phyloP scores from a whole-genome alignment of 257 asterid species.

The Solanum paucissectum region DNA sequence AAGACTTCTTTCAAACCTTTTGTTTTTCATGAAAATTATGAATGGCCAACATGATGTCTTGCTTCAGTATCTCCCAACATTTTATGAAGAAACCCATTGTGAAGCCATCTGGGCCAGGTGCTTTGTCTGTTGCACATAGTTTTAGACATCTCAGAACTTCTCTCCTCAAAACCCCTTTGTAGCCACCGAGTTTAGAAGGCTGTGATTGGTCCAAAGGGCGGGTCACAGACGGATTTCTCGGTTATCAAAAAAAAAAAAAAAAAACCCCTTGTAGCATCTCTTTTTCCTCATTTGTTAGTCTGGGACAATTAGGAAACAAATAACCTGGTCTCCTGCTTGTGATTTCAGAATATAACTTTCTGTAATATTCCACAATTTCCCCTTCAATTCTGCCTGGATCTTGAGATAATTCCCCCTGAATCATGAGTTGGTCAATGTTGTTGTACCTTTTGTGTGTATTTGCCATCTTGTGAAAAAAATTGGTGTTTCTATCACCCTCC shows the following conservation, averaged over 20 bases:
- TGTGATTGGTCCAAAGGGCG: no score
- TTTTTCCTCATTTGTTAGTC: not conserved
- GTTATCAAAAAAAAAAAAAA: no score
- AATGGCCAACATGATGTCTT: no score
- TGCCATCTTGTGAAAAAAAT: not conserved
- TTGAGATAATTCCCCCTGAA: not conserved
- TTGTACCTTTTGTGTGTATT: not conserved
- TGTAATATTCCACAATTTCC: not conserved
- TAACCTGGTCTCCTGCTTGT: not conserved
- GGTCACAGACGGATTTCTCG: no score
- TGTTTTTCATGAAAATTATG: no score
- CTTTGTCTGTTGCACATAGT: not conserved
- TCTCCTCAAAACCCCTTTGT: not conserved
- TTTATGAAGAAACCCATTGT: no score
- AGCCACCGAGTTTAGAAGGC: not conserved
- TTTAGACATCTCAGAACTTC: not conserved
- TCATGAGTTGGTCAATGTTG: not conserved
- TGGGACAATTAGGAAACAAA: not conserved
- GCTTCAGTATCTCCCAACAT: no score
- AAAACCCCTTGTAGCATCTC: not conserved
- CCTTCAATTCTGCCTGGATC: not conserved
- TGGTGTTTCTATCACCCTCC: not conserved
- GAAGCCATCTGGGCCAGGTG: not conserved
- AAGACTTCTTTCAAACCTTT: no score
- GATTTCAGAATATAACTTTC: not conserved